Conservation (phyloP, 495 filamentous ascomycete genomes). For the Neurospora tetraspora region DNA sequence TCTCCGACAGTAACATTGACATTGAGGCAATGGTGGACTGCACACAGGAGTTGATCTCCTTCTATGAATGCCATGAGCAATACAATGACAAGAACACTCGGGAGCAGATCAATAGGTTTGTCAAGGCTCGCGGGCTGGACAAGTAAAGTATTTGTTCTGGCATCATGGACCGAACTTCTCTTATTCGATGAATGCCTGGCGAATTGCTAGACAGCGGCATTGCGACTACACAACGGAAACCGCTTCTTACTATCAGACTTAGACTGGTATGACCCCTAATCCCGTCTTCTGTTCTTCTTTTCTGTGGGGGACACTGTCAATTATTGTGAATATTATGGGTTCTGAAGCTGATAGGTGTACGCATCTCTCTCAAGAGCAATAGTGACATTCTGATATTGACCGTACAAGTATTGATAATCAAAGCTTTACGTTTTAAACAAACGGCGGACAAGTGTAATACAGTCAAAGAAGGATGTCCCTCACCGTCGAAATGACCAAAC, state of each 20-base stretch:
- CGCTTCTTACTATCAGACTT: not conserved
- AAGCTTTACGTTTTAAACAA: not conserved
- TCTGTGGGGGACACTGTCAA: not conserved
- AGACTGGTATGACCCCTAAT: not conserved
- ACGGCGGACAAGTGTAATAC: not conserved
- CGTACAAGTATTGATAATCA: not conserved
- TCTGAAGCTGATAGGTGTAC: not conserved
- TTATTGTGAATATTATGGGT: rapidly evolving
- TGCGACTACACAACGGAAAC: not conserved
- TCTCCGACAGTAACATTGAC: conserved; percentile 87
- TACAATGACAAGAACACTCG: conserved; percentile 67
- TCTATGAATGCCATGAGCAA: conserved; percentile 87
- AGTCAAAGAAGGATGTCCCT: not conserved
- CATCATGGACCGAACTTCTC: not conserved
- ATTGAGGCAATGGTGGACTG: conserved; percentile 87
- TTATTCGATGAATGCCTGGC: not conserved
- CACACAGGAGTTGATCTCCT: conserved; percentile 87
- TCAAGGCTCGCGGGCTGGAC: conserved; percentile 75
- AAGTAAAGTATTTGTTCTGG: conserved; percentile 33
- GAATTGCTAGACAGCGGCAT: not conserved
- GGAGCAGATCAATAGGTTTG: conserved; percentile 65
- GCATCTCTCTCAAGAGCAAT: not conserved
- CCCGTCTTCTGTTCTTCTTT: not conserved
- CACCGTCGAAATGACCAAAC: not conserved
- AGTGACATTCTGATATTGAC: not conserved